Conservation (phyloP, 2,329 filamentous ascomycete species). For the Drechslerella dactyloides region DNA sequence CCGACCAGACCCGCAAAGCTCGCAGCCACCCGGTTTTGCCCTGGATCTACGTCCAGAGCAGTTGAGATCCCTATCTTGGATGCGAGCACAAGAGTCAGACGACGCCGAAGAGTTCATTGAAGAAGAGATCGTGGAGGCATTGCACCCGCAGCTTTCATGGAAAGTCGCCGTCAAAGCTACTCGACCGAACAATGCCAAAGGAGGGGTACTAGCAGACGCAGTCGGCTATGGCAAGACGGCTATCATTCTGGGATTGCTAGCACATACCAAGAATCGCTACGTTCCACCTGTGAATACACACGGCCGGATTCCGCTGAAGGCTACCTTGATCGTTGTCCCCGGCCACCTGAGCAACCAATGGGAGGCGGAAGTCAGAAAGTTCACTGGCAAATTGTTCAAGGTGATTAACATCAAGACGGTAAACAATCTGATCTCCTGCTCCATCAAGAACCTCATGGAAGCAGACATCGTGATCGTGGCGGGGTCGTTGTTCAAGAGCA, state of each 20-base stretch:
- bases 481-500: conserved; percentile 62
- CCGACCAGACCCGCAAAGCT: conserved; percentile 55
- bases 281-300: conserved; percentile 33
- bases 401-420: conserved; percentile 61
- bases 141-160: conserved; percentile 64
- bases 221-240: conserved; percentile 73
- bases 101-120: conserved; percentile 60
- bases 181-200: conserved; percentile 60
- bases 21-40: conserved; percentile 58
- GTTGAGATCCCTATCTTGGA: conserved; percentile 66
- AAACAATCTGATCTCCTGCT: conserved; percentile 58
- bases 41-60: conserved; percentile 64
- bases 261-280: conserved; percentile 58
- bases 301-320: conserved; percentile 60
- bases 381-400: conserved; percentile 59
- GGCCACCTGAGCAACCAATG: conserved; percentile 66
- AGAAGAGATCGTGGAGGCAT: conserved; percentile 66
- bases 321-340: conserved; percentile 68
- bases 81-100: conserved; percentile 64
- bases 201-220: conserved; percentile 69
- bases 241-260: conserved; percentile 65
- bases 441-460: conserved; percentile 60
- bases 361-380: conserved; percentile 64
- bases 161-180: conserved; percentile 65
- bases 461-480: conserved; percentile 66